Conservation (phyloP, 2,329 filamentous ascomycete species). For the Teratosphaeria nubilosa region DNA sequence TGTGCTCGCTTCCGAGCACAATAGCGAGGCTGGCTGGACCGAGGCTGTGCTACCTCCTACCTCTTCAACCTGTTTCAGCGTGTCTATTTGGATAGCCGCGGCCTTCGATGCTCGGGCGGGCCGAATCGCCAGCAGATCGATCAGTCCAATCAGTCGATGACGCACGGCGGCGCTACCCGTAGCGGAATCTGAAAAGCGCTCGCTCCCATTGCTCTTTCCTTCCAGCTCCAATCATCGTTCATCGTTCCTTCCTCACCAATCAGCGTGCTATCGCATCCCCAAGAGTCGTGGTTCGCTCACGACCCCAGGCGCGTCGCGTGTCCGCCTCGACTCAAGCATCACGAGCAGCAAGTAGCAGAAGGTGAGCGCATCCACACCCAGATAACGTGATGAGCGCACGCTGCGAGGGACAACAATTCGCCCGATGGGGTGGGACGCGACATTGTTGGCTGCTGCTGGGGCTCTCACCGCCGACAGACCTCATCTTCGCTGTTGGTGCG, state of each 20-base stretch:
- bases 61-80: not conserved
- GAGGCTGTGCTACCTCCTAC: not conserved
- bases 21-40: not conserved
- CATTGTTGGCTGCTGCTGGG: conserved; percentile 1
- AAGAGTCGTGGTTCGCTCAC: not conserved
- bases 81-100: not conserved
- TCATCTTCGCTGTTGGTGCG: not conserved
- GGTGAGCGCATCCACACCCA: not conserved
- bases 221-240: not conserved
- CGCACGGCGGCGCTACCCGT: not conserved
- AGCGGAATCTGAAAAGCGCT: not conserved
- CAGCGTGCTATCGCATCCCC: not conserved
- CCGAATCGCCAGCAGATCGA: not conserved
- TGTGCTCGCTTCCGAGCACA: not conserved
- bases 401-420: not conserved
- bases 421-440: not conserved
- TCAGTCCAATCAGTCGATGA: not conserved
- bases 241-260: conserved; percentile 1
- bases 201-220: not conserved
- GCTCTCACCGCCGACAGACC: not conserved
- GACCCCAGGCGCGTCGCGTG: not conserved
- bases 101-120: not conserved
- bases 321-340: not conserved
- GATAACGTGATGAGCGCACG: conserved; percentile 3
- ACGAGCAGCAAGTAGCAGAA: conserved; percentile 1